phyloP scores from a whole-genome alignment of 139 green algal genomes.

The Chlorella sorokiniana region DNA sequence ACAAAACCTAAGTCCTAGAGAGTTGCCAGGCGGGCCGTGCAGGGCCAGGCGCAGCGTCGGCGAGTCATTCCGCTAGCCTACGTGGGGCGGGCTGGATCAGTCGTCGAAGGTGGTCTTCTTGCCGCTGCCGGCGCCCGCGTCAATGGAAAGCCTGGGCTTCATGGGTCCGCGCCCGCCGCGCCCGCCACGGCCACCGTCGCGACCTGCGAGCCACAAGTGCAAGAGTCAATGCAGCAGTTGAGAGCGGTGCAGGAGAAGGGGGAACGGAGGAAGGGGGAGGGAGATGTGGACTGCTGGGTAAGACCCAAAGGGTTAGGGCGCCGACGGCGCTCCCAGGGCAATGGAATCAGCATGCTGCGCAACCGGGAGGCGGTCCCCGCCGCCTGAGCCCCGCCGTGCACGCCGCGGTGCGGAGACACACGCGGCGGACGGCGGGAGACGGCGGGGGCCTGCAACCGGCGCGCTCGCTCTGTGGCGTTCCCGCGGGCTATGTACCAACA shows the following conservation, averaged over 20 bases:
- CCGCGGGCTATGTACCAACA: conserved; percentile 49
- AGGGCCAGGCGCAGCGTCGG: no score
- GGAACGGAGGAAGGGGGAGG: not conserved
- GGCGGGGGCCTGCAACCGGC: conserved; percentile 30
- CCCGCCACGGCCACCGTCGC: conserved; percentile 44
- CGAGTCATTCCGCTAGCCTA: no score
- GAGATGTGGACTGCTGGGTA: conserved; percentile 33
- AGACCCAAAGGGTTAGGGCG: conserved; percentile 49
- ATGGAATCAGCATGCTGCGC: conserved; percentile 59
- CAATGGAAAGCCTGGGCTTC: conserved; percentile 55
- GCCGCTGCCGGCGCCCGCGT: conserved; percentile 40
- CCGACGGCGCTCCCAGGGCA: conserved; percentile 52
- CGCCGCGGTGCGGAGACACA: conserved; percentile 4
- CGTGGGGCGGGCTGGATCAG: no score
- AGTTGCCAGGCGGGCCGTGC: no score
- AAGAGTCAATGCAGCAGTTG: not conserved
- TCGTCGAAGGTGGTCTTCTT: conserved; percentile 71
- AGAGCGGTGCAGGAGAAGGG: not conserved
- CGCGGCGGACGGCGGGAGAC: conserved; percentile 17
- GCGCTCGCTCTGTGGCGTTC: conserved; percentile 46
- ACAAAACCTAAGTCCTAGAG: no score
- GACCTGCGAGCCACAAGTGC: conserved; percentile 19
- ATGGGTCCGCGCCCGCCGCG: conserved; percentile 48
- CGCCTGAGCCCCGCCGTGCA: conserved; percentile 20
- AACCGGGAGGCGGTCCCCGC: conserved; percentile 19